Conservation (phyloP, 163 green algal genomes). For the Chlamydomonas reinhardtii region DNA sequence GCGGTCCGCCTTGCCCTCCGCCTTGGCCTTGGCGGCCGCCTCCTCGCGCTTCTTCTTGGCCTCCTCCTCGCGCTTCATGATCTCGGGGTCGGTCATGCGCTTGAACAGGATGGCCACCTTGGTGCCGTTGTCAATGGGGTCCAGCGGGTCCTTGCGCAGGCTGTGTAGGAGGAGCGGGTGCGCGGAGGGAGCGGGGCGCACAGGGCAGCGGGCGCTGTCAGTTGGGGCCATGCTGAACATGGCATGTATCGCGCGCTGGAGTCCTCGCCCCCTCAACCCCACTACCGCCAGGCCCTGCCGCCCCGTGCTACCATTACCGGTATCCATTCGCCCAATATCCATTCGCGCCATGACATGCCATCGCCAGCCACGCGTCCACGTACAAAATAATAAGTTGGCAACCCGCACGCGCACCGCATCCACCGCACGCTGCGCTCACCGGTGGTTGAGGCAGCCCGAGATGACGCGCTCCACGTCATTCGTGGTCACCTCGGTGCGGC, state of each 20-base stretch:
- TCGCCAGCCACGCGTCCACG: too few relatives aligned
- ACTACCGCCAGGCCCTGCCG: too few relatives aligned
- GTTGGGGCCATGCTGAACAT: too few relatives aligned
- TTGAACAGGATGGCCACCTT: conserved; percentile 86
- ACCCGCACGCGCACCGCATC: too few relatives aligned
- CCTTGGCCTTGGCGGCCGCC: conserved; percentile 66
- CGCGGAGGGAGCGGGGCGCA: background rate
- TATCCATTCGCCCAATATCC: too few relatives aligned
- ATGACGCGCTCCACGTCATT: conserved; percentile 90
- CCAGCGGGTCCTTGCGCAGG: conserved; percentile 94
- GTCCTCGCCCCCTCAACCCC: too few relatives aligned
- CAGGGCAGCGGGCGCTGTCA: background rate
- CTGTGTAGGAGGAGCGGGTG: conserved; percentile 51
- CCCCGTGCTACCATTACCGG: too few relatives aligned
- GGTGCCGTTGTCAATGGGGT: conserved; percentile 90
- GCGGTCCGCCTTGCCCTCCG: conserved; percentile 70
- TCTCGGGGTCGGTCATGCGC: conserved; percentile 81
- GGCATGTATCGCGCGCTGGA: background rate
- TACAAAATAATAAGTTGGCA: too few relatives aligned
- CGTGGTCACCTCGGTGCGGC: conserved; percentile 76
- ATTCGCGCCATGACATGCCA: too few relatives aligned
- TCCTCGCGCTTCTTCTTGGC: conserved; percentile 74
- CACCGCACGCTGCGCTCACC: conserved; percentile 40
- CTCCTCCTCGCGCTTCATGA: conserved; percentile 66
- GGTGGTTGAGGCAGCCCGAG: conserved; percentile 88